A percentile compares a stretch with the other conserved stretches of the same genome.
Conservation (phyloP, 140 eudicot species). For the Erigeron philadelphicus region DNA sequence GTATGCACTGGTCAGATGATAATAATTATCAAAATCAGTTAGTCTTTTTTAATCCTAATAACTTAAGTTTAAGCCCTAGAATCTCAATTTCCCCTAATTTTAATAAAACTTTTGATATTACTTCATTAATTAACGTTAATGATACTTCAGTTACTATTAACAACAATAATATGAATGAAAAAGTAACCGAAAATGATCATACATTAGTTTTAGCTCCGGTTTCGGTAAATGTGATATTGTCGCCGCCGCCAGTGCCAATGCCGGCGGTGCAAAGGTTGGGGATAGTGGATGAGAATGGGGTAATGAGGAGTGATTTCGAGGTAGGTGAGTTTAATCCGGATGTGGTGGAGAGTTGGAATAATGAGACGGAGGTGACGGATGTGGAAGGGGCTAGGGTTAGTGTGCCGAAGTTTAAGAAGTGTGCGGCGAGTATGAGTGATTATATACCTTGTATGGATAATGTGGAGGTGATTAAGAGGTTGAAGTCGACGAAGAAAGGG, state of each 20-base stretch:
- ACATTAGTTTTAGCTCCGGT: constrained; percentile 12
- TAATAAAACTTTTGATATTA: constrained; percentile 44
- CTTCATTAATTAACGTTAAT: constrained; percentile 35
- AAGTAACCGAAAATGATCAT: constrained; percentile 17
- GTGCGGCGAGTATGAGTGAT: constrained; percentile 67
- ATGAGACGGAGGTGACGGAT: constrained; percentile 36
- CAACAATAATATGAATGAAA: constrained; percentile 13
- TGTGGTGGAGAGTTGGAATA: constrained; percentile 49
- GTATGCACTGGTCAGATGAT: constrained; percentile 53
- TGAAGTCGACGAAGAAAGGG: constrained; percentile 62
- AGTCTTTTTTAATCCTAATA: constrained; percentile 37
- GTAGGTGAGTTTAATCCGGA: constrained; percentile 70
- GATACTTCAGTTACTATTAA: constrained; percentile 25
- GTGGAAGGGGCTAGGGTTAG: constrained; percentile 30
- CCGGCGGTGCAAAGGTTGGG: constrained; percentile 72
- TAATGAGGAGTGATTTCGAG: constrained; percentile 74
- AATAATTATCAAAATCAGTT: constrained; percentile 25
- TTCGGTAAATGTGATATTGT: too few relatives aligned
- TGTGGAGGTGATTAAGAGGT: constrained; percentile 43
- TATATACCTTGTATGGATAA: constrained; percentile 93
- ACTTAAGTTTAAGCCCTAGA: constrained; percentile 28
- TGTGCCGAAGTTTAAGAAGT: constrained; percentile 47
- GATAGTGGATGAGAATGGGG: constrained; percentile 81
- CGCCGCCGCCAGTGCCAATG: constrained; percentile 7
- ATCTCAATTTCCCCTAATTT: constrained; percentile 61